Percentiles rank a stretch among this genome's conserved stretches.
phyloP scores from a whole-genome alignment of 805 yeast species.

The Sporopachydermia quercuum region DNA sequence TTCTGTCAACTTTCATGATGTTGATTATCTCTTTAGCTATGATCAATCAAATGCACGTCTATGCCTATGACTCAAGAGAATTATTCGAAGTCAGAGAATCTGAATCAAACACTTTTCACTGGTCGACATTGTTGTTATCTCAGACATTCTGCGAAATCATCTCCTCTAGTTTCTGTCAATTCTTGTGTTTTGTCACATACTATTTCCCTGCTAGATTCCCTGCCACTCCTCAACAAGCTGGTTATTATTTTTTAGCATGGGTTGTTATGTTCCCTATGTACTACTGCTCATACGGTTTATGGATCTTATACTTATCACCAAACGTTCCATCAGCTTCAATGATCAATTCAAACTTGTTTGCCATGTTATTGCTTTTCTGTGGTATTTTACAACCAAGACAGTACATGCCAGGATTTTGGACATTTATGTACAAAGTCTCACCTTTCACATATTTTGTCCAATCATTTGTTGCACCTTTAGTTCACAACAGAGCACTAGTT shows the following conservation, averaged over 20 bases:
- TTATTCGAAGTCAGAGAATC: constrained; percentile 30
- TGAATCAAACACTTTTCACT: constrained; percentile 27
- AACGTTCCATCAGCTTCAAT: constrained; percentile 28
- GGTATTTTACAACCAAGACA: constrained; percentile 27
- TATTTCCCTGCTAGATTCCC: constrained; percentile 33
- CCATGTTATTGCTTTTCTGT: constrained; percentile 18
- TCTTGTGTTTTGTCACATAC: constrained; percentile 27
- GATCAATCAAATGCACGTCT: constrained; percentile 15
- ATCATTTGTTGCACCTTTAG: constrained; percentile 24
- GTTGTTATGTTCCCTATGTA: constrained; percentile 18
- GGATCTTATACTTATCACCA: constrained; percentile 29
- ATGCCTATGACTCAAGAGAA: constrained; percentile 25
- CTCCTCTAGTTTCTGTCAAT: constrained; percentile 31
- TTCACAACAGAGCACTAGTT: constrained; percentile 23
- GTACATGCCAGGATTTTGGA: constrained; percentile 35
- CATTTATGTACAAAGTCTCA: constrained; percentile 28
- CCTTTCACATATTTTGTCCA: constrained; percentile 36
- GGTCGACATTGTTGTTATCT: constrained; percentile 26
- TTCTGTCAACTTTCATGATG: constrained; percentile 34
- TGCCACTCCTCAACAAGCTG: constrained; percentile 18
- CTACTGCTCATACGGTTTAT: constrained; percentile 22
- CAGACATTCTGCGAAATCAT: constrained; percentile 31
- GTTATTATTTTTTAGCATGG: constrained; percentile 11
- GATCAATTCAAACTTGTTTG: constrained; percentile 22
- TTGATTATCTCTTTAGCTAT: constrained; percentile 25